Base-by-base conservation (phyloP, 2,329 filamentous ascomycete genomes). In the Coccinonectria pachysandricola region DNA sequence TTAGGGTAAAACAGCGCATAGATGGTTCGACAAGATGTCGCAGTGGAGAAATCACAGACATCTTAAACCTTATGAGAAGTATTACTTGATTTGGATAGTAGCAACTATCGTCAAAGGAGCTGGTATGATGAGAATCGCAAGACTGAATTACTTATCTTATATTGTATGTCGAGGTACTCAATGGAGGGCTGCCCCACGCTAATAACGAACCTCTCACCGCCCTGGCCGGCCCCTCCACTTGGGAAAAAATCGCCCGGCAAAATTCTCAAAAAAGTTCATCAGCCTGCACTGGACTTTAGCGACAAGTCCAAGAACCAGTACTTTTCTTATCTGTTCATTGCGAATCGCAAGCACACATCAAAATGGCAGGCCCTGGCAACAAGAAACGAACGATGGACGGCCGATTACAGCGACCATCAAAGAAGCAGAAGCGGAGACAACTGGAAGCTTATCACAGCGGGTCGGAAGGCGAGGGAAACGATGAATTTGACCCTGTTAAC, bases 401-500 rank as follows among this genome's bases (percentile, higher is more conserved):
- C 19, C 46, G 48, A 20, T 24, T 46, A 23, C 45, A 53, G 22
- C 54, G 60, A 9, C 66, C 66, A 1, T 52, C 53, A 12, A 74
- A 73, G 54, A 71, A 62, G 46, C 55, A 72, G 57, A 71, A 60
- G 50, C 49, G 52, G 25, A 60, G 56, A 35, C 37, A 45, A 52
- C 57, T 62, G 32, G 41, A 62, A 32, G 53, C 60, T 29, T 69
- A 71, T 50, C 56, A 69, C 50, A 70, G 65, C 56, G 62, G 64
- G 31, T 65, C 62, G n/a, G 65, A 62, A 19, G 50, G 54, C n/a
- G 56, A 57, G 7, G 47, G 56, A 5, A 50, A 53, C 15, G 45
- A 60, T 24, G 55, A 57, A 27, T 69, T 70, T 45, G 51, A 60
- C 15, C 60, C 67, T 3, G 64, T 70, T 35, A 61, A 71, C 37